Evolutionary conservation across 805 yeast species (phyloP).

Genomic region (Yamadazyma nakazawae): DNA sequence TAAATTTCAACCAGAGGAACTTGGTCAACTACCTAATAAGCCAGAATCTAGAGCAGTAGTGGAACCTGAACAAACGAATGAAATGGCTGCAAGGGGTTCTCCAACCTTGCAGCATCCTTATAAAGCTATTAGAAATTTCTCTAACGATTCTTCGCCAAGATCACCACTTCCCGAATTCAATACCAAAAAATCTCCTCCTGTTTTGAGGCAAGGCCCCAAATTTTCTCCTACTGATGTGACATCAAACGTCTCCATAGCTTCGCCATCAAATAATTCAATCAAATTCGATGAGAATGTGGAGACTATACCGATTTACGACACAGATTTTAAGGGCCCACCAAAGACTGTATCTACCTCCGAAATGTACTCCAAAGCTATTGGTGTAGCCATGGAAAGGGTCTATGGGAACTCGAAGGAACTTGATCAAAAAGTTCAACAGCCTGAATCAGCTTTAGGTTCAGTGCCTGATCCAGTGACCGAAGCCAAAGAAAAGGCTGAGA

Average conservation of each 20-base stretch:
- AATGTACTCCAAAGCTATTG: constrained; percentile 52
- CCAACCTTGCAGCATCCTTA: constrained; percentile 18
- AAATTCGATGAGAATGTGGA: constrained; percentile 37
- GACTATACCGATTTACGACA: constrained; percentile 28
- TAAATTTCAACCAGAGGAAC: neutral
- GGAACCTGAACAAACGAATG: neutral
- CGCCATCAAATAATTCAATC: constrained; percentile 29
- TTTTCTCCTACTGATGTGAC: neutral
- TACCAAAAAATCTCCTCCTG: constrained; percentile 1
- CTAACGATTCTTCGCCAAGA: neutral
- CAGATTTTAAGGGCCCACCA: constrained; percentile 4
- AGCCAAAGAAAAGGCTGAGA: constrained; percentile 12
- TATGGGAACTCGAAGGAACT: constrained; percentile 37
- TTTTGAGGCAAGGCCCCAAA: neutral
- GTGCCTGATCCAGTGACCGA: constrained; percentile 3
- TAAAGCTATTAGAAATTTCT: constrained; percentile 10
- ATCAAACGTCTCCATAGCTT: constrained; percentile 15
- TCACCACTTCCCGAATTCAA: neutral
- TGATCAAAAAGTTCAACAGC: neutral
- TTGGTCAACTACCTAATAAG: neutral
- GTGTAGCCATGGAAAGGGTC: constrained; percentile 54
- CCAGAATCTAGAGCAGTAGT: neutral
- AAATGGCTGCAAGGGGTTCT: neutral
- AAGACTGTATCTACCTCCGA: constrained; percentile 32
- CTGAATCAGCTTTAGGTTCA: neutral